Base-by-base conservation (phyloP, 352 stramenopile species). In the Phytophthora podocarpi region DNA sequence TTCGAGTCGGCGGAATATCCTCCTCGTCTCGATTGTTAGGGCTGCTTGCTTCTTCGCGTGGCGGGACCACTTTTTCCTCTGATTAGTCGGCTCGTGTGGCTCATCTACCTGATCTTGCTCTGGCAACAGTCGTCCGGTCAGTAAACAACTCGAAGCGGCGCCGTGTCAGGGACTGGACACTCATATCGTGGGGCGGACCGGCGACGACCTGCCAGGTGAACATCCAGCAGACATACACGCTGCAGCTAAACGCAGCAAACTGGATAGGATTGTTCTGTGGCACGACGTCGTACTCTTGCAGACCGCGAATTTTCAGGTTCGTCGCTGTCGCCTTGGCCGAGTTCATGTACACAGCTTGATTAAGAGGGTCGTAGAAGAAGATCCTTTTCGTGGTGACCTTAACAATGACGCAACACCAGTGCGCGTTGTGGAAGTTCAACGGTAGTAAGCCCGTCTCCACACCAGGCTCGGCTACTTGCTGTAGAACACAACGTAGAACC, bases 211-310 rank as follows among this genome's bases (percentile, higher is more conserved):
- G 39, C 4, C 52, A 47, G 5, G 47, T 41, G 27, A 71, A 59
- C 56, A 56, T 56, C 35, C 51, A 61, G 16, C 49, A 54, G 0
- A 71, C 37, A 20, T 45, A 66, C 1, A 71, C 23, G 0, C 55
- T 50, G 31, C 55, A 71, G 26, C 63, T 71, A n/a, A 53, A 66
- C 0, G 16, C 8, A 11, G 66, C 63, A 8, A 54, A 52, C 32
- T 66, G 55, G 7, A 66, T 45, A 4, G 53, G 58, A 35, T 59
- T 68, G n/a, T 64, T 52, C 21, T 57, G 36, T 10, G 52, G 23
- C 0, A 67, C 34, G 5, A 57, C 51, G 10, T 59, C 42, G 26
- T 39, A 53, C 1, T 45, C n/a, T 6, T 27, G 16, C 4, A 58
- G 11, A 0, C 28, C 37, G 10, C 11, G 16, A 9, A 32, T 12